Conservation (phyloP, 768 basidiomycete species). For the Macrolepiota fuliginosa region DNA sequence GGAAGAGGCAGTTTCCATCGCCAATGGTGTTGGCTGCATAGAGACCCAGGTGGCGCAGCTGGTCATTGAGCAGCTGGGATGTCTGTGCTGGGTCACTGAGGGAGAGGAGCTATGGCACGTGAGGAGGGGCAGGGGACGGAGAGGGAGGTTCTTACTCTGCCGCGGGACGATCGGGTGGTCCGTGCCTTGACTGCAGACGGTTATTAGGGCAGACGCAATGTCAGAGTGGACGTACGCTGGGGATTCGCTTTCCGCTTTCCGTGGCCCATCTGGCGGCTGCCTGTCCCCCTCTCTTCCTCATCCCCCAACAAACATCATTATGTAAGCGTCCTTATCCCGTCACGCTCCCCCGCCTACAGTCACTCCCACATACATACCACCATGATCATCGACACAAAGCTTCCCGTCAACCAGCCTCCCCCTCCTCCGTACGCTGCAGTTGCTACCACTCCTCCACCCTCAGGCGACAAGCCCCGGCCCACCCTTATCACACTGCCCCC, state of each 20-base stretch:
- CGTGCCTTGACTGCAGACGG: constrained; percentile 48
- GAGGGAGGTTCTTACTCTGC: constrained; percentile 20
- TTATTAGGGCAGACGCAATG: constrained; percentile 16
- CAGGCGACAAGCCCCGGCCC: constrained; percentile 1
- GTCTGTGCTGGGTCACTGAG: constrained; percentile 63
- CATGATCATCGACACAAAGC: constrained; percentile 40
- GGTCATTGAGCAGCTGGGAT: constrained; percentile 62
- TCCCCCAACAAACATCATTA: background rate
- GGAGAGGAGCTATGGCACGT: constrained; percentile 24
- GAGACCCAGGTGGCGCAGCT: constrained; percentile 75
- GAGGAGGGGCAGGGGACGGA: constrained; percentile 3
- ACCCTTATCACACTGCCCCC: constrained; percentile 43
- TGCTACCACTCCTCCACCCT: constrained; percentile 19
- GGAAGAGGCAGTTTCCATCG: constrained; percentile 93
- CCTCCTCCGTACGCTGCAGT: constrained; percentile 25
- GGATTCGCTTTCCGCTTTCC: background rate
- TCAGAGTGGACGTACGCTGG: constrained; percentile 27
- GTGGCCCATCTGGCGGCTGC: constrained; percentile 3
- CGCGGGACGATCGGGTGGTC: constrained; percentile 56
- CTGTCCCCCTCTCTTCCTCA: background rate
- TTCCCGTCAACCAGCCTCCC: constrained; percentile 27
- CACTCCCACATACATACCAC: constrained; percentile 6
- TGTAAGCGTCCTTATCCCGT: background rate
- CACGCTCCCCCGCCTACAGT: background rate
- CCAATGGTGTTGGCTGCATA: constrained; percentile 87